Conservation (phyloP, 2,329 filamentous ascomycete genomes). For the Arthroderma sp. region DNA sequence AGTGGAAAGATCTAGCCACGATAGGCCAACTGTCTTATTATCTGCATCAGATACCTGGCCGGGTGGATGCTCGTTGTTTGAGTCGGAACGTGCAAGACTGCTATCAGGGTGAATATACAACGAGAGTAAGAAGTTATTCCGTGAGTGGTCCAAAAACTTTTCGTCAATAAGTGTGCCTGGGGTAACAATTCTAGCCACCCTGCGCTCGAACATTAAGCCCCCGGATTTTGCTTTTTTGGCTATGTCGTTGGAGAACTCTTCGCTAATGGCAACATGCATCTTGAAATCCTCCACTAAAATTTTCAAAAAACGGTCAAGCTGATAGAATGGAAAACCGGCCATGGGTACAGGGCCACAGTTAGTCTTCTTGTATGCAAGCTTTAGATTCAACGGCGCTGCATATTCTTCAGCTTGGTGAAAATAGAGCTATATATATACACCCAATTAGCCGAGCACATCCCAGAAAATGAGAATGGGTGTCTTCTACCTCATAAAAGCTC, state of each 20-base stretch:
- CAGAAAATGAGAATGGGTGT: neutral
- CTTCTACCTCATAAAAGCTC: slow-evolving; percentile 70
- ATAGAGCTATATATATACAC: slow-evolving; percentile 47
- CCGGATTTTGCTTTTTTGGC: slow-evolving; percentile 59
- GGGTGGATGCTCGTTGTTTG: slow-evolving; percentile 9
- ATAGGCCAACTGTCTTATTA: slow-evolving; percentile 53
- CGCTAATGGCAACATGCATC: slow-evolving; percentile 83
- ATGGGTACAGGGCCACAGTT: slow-evolving; percentile 68
- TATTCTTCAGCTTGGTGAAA: slow-evolving; percentile 89
- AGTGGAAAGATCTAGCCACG: slow-evolving; percentile 91
- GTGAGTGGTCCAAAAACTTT: slow-evolving; percentile 87
- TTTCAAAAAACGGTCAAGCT: slow-evolving; percentile 86
- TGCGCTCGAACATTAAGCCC: slow-evolving; percentile 71
- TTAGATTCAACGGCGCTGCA: slow-evolving; percentile 74
- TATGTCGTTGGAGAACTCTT: slow-evolving; percentile 71
- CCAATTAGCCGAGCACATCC: neutral
- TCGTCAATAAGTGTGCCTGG: slow-evolving; percentile 95
- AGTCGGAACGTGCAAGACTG: slow-evolving; percentile 13
- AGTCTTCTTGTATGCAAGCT: slow-evolving; percentile 71
- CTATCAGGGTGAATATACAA: slow-evolving; percentile 45
- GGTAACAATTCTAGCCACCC: slow-evolving; percentile 76
- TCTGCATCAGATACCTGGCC: slow-evolving; percentile 20
- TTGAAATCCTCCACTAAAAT: slow-evolving; percentile 81
- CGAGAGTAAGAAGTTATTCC: slow-evolving; percentile 84
- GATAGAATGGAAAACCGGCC: slow-evolving; percentile 89